phyloP scores from a whole-genome alignment of 208 protist genomes.

The Herpetomonas muscarum region DNA sequence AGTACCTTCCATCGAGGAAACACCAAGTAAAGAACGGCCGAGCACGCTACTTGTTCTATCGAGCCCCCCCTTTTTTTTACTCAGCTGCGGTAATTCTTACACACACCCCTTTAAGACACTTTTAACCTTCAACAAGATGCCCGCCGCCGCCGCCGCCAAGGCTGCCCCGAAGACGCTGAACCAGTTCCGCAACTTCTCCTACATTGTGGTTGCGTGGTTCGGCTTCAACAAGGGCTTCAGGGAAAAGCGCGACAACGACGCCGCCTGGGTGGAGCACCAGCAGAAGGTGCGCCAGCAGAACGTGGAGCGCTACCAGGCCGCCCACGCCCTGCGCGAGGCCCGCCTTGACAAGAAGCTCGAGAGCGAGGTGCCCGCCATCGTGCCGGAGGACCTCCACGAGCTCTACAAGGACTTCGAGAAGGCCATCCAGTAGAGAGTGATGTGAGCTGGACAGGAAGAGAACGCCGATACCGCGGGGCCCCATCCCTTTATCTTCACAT shows the following conservation, averaged over 20 bases:
- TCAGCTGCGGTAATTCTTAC: background rate
- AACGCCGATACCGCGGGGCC: too few species aligned
- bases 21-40: too few species aligned
- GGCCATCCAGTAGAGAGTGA: constrained; percentile 31
- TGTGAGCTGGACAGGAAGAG: background rate
- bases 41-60: too few species aligned
- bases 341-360: constrained; percentile 14
- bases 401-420: constrained; percentile 71
- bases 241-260: constrained; percentile 81
- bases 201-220: constrained; percentile 74
- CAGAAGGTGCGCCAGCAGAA: constrained; percentile 59
- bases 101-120: background rate
- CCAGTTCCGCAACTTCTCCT: constrained; percentile 84
- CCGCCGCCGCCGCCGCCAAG: constrained; percentile 48
- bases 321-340: constrained; percentile 29
- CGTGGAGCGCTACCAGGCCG: constrained; percentile 52
- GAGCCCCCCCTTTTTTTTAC: background rate
- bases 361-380: constrained; percentile 35
- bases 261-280: constrained; percentile 69
- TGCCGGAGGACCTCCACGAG: constrained; percentile 61
- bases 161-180: constrained; percentile 81
- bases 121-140: constrained; percentile 13
- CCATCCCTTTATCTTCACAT: too few species aligned
- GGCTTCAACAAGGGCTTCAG: constrained; percentile 74
- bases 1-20: too few species aligned